Evolutionary conservation across 495 filamentous ascomycete genomes (phyloP), one percentile per base, ranked within the genome.

Genomic region (Podospora sp.): DNA sequence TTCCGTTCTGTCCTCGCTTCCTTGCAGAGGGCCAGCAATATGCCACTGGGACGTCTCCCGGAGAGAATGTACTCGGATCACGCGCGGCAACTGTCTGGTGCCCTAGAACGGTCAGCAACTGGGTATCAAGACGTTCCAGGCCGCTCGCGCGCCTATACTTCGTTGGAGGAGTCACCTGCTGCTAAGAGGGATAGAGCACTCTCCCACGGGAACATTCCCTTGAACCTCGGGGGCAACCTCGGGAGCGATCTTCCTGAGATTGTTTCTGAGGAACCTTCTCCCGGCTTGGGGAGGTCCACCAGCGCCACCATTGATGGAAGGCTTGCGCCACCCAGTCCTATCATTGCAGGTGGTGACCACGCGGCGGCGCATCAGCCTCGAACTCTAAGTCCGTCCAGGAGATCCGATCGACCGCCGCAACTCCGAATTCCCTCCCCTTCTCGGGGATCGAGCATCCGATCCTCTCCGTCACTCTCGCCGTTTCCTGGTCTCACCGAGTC

Each of bases 1-100:
- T 99, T 99, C 71, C 87, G 92, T 66, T 92, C 94, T 2, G 90
- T 97, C 14, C 82, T 99, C 57, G 89, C 89, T 7, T 91, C 92
- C 4, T 78, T 98, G 57, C 87, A 95, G 69, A 92, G 88, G 70
- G 89, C 89, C 33, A 86, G 90, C 70, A 94, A 91, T 67, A 85
- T 90, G 56, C 85, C 88, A 58, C 81, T 89, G 40, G 80, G 86
- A 21, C 87, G 88, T 14, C 87, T 96, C 36, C 84, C 89, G 68
- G 76, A 87, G 18, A 85, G 91, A 59, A 85, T 90, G 62, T 91
- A 91, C 75, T 92, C 91, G 1, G 89, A 93, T 50, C 84, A 80
- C 53, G 67, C 65, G 24, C 26, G 12, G 27, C 64, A 62, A 6
- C 56, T 55, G 18, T 61, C 55, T 7, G 61, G 61, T 1, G 35